Conservation (phyloP, 2,329 filamentous ascomycete genomes). For the Aspergillus amoenus region DNA sequence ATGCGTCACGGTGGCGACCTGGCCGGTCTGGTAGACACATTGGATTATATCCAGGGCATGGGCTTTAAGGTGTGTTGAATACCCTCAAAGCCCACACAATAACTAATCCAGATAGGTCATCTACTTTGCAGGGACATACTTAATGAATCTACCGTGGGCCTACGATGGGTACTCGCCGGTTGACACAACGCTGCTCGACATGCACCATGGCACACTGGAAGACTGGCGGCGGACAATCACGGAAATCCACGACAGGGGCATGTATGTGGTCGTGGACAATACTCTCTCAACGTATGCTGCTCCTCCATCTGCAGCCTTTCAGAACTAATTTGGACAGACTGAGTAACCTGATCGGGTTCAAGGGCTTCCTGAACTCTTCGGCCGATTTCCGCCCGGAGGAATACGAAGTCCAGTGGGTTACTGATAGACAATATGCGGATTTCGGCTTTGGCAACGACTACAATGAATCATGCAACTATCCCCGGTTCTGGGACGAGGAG, state of each 20-base stretch:
- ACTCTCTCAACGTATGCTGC: constrained; percentile 59
- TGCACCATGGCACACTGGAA: constrained; percentile 60
- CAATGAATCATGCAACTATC: constrained; percentile 57
- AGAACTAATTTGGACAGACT: constrained; percentile 30
- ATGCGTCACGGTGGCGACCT: constrained; percentile 64
- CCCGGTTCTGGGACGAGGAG: constrained; percentile 61
- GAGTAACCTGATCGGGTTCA: constrained; percentile 63
- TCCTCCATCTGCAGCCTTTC: too few relatives aligned
- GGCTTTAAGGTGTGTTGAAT: constrained; percentile 53
- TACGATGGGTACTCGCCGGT: constrained; percentile 60
- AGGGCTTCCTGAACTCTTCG: constrained; percentile 59
- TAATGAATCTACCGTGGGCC: constrained; percentile 66
- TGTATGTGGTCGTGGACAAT: constrained; percentile 68
- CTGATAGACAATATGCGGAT: constrained; percentile 56
- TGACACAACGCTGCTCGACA: constrained; percentile 63
- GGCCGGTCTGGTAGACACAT: constrained; percentile 56
- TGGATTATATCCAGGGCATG: constrained; percentile 66
- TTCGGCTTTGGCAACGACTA: constrained; percentile 57
- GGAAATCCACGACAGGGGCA: constrained; percentile 60
- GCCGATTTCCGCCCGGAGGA: constrained; percentile 57
- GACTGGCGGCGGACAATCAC: constrained; percentile 58
- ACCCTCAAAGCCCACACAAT: too few relatives aligned
- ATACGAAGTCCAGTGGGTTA: constrained; percentile 60
- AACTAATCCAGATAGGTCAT: constrained; percentile 44
- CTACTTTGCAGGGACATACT: constrained; percentile 62